A percentile compares a stretch with the other conserved stretches of the same genome.
Conservation (phyloP, 2,329 filamentous ascomycete genomes). For the Hypoxylon sp. region DNA sequence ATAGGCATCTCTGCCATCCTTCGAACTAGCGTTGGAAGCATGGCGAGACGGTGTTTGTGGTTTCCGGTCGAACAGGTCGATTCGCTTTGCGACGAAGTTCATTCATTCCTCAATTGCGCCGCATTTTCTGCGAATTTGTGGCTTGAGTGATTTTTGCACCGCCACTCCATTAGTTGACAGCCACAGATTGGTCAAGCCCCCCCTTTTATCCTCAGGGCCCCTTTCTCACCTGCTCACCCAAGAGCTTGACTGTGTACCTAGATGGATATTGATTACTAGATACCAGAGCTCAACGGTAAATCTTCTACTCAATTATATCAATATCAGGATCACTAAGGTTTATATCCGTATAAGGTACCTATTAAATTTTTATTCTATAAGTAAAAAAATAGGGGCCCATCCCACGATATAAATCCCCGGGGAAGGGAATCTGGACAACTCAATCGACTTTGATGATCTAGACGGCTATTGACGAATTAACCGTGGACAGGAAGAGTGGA, state of each 20-base stretch:
- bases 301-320: too few relatives aligned
- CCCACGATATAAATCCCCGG: not conserved
- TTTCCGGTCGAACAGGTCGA: constrained; percentile 13
- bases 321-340: too few relatives aligned
- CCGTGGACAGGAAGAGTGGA: constrained; percentile 56
- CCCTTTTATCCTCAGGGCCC: not conserved
- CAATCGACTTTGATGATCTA: constrained; percentile 38
- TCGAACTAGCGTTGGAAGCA: constrained; percentile 63
- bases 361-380: too few relatives aligned
- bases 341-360: too few relatives aligned
- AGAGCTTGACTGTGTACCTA: too few relatives aligned
- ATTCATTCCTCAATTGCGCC: constrained; percentile 4
- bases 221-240: too few relatives aligned
- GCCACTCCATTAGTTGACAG: constrained; percentile 1
- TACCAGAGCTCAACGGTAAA: too few relatives aligned
- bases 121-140: constrained; percentile 25
- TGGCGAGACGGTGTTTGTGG: constrained; percentile 45
- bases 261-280: too few relatives aligned
- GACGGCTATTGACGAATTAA: constrained; percentile 49
- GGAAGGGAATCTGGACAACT: too few relatives aligned
- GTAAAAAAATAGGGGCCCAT: too few relatives aligned
- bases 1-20: constrained; percentile 54
- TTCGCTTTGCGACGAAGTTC: constrained; percentile 12
- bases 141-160: constrained; percentile 19
- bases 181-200: constrained; percentile 11